These are phyloP conservation scores for Salicornia ramosissima DNA, from an alignment of 148 eudicot genomes.

Conservation along the genomic window DNA sequence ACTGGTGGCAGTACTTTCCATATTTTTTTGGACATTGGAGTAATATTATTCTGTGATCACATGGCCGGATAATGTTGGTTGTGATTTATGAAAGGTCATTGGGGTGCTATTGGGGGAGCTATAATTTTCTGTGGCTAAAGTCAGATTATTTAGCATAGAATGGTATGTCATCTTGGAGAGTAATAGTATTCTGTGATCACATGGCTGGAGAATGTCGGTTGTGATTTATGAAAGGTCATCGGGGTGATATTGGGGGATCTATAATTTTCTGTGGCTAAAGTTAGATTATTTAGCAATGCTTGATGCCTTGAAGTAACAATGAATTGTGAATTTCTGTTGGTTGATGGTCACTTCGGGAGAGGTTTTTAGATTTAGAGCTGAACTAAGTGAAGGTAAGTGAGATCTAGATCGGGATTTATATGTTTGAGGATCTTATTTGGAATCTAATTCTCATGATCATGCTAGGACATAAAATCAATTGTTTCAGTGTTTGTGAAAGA, in stretches of 20 bases:
- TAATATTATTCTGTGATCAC: neutral
- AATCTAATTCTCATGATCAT: neutral
- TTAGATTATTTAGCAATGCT: neutral
- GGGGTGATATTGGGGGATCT: neutral
- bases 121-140: neutral
- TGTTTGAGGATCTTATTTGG: neutral
- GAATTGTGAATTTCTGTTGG: neutral
- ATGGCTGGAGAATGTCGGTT: neutral
- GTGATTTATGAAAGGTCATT: neutral
- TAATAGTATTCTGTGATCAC: neutral
- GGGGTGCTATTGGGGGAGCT: neutral
- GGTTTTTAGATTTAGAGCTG: neutral
- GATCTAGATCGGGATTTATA: neutral
- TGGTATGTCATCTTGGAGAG: no score
- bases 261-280: neutral
- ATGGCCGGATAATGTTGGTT: neutral
- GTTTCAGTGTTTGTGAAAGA: neutral
- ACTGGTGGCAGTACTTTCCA: neutral
- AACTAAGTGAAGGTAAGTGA: neutral
- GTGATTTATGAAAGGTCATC: neutral
- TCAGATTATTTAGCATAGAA: no score
- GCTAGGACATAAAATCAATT: neutral
- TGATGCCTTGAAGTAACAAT: neutral
- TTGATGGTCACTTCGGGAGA: neutral
- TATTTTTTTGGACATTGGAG: neutral